Conservation (phyloP, 495 filamentous ascomycete genomes). For the Aspergillus heteromorphus region DNA sequence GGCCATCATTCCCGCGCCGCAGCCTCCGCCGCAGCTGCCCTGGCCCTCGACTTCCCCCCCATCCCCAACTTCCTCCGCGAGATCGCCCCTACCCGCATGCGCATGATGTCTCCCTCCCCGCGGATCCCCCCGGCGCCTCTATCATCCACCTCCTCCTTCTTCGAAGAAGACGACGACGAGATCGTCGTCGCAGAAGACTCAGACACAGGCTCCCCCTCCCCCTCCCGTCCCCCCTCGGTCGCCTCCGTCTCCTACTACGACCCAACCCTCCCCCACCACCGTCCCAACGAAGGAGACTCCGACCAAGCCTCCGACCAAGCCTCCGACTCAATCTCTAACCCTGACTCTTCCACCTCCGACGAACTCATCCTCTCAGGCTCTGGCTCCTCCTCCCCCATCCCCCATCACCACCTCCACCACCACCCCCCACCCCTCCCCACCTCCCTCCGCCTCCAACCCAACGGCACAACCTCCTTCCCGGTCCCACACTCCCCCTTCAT, state of each 20-base stretch:
- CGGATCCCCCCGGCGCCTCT: not conserved
- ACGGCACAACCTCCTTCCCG: conserved; percentile 31
- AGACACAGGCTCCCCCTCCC: conserved; percentile 13
- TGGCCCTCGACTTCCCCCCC: conserved; percentile 27
- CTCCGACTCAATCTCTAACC: not conserved
- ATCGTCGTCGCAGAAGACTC: conserved; percentile 5
- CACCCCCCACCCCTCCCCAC: conserved; percentile 18
- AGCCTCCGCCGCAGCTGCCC: conserved; percentile 11
- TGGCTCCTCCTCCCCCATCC: conserved; percentile 4
- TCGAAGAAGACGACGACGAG: conserved; percentile 5
- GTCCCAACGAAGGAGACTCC: conserved; percentile 42
- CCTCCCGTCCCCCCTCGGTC: conserved; percentile 14
- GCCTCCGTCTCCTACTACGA: conserved; percentile 36
- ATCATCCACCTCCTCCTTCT: not conserved
- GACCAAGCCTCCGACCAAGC: not conserved
- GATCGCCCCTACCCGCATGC: not conserved
- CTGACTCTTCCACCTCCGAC: conserved; percentile 3
- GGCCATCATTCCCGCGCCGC: not conserved
- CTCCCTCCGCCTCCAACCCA: conserved; percentile 30
- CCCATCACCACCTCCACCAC: conserved; percentile 8
- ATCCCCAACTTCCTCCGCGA: conserved; percentile 56
- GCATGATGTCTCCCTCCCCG: not conserved
- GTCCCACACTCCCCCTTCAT: conserved; percentile 28
- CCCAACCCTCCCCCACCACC: conserved; percentile 67
- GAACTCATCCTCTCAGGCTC: too few relatives aligned